Conservation (phyloP, 805 yeast genomes). For the Ogataea methanolica region DNA sequence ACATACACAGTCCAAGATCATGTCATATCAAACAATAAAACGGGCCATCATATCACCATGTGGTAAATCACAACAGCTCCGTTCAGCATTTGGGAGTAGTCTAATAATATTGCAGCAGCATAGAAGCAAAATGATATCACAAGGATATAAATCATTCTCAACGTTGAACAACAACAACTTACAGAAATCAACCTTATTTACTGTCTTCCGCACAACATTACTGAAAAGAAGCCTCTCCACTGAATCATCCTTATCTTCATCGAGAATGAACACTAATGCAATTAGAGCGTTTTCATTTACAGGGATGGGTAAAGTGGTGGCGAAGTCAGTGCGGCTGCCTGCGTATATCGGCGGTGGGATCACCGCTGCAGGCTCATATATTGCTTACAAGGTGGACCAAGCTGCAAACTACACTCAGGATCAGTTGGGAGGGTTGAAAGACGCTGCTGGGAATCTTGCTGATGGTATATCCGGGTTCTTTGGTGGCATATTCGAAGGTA, state of each 20-base stretch:
- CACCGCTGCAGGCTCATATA: conserved; percentile 92
- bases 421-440: conserved; percentile 57
- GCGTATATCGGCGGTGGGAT: conserved; percentile 85
- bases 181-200: conserved; percentile 1
- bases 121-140: too few species aligned
- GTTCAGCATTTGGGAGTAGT: too few species aligned
- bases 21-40: too few species aligned
- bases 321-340: conserved; percentile 58
- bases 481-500: conserved; percentile 21
- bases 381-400: conserved; percentile 88
- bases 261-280: background rate
- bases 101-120: too few species aligned
- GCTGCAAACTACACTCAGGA: conserved; percentile 71
- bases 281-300: conserved; percentile 28
- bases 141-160: too few species aligned
- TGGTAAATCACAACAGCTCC: too few species aligned
- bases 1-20: too few species aligned
- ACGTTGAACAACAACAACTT: too few species aligned
- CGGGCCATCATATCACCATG: too few species aligned
- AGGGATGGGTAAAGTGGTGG: conserved; percentile 49
- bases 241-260: background rate
- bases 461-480: conserved; percentile 37
- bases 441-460: conserved; percentile 49
- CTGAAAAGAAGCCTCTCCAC: conserved; percentile 2
- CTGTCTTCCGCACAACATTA: conserved; percentile 2